Conservation (phyloP, 179 eudicot genomes). For the Carnegiea gigantea region DNA sequence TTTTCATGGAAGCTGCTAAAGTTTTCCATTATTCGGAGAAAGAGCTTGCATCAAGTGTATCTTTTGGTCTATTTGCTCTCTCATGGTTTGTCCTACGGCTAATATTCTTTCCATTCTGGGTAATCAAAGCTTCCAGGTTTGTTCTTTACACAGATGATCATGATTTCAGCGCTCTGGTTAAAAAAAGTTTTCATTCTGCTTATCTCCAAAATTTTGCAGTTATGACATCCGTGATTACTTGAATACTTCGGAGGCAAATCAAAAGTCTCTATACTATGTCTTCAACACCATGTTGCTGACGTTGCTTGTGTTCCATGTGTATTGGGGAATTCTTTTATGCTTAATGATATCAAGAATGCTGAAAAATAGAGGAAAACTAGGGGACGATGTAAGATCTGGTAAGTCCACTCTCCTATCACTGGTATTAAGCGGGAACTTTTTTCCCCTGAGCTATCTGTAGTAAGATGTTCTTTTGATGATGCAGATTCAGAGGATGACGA, state of each 20-base stretch:
- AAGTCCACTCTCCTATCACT: conserved; percentile 7
- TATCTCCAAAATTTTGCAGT: conserved; percentile 48
- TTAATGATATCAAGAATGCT: conserved; percentile 77
- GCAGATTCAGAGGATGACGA: conserved; percentile 64
- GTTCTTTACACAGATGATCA: conserved; percentile 15
- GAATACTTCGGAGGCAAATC: conserved; percentile 50
- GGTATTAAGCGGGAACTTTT: too few species aligned
- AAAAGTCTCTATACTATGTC: conserved; percentile 52
- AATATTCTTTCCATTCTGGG: conserved; percentile 83
- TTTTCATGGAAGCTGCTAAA: conserved; percentile 94
- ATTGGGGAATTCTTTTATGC: conserved; percentile 93
- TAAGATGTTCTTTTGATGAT: conserved; percentile 9
- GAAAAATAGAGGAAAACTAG: conserved; percentile 81
- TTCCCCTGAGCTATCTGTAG: too few species aligned
- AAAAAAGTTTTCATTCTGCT: conserved; percentile 11
- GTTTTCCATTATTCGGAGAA: conserved; percentile 77
- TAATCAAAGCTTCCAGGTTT: conserved; percentile 79
- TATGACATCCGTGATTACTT: conserved; percentile 42
- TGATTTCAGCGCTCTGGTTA: conserved; percentile 5
- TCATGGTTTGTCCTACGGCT: conserved; percentile 91
- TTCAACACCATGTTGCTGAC: conserved; percentile 82
- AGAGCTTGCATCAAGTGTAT: conserved; percentile 86
- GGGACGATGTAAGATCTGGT: conserved; percentile 98
- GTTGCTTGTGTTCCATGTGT: conserved; percentile 84
- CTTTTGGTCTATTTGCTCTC: conserved; percentile 80